These are phyloP conservation scores for Hypoxylon sp. DNA, from an alignment of 2,329 filamentous ascomycete genomes.

Conservation along the genomic window DNA sequence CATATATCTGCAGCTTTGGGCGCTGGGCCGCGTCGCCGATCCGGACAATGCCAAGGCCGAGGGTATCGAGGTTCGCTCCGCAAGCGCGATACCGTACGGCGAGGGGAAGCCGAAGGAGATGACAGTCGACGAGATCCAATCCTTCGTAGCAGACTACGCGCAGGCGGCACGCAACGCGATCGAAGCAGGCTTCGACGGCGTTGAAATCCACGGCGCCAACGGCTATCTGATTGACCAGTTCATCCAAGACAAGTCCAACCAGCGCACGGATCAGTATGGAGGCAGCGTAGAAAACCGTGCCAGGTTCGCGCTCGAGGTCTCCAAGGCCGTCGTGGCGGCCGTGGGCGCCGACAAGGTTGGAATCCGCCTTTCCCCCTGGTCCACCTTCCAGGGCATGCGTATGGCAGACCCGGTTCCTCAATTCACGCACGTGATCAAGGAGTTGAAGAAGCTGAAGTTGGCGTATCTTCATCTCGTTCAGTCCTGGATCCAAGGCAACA, in stretches of 20 bases:
- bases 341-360: conserved; percentile 61
- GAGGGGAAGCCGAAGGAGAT: conserved; percentile 57
- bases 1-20: conserved; percentile 67
- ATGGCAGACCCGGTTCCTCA: conserved; percentile 70
- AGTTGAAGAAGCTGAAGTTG: conserved; percentile 60
- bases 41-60: conserved; percentile 16
- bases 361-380: conserved; percentile 68
- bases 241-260: conserved; percentile 45
- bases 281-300: conserved; percentile 41
- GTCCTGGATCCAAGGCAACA: conserved; percentile 56
- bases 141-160: conserved; percentile 67
- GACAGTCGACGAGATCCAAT: conserved; percentile 70
- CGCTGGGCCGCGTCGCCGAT: conserved; percentile 60
- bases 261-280: conserved; percentile 38
- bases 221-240: conserved; percentile 68
- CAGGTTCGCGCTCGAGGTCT: conserved; percentile 60
- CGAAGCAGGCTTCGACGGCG: conserved; percentile 67
- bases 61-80: conserved; percentile 39
- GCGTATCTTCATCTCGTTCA: conserved; percentile 71
- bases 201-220: conserved; percentile 60
- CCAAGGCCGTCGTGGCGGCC: conserved; percentile 49
- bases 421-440: conserved; percentile 64
- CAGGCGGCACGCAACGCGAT: conserved; percentile 63
- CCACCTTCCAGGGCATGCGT: conserved; percentile 67
- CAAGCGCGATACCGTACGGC: conserved; percentile 44